Evolutionary conservation across 2,329 filamentous ascomycete genomes (phyloP).

Genomic region (Cladosporium velox): DNA sequence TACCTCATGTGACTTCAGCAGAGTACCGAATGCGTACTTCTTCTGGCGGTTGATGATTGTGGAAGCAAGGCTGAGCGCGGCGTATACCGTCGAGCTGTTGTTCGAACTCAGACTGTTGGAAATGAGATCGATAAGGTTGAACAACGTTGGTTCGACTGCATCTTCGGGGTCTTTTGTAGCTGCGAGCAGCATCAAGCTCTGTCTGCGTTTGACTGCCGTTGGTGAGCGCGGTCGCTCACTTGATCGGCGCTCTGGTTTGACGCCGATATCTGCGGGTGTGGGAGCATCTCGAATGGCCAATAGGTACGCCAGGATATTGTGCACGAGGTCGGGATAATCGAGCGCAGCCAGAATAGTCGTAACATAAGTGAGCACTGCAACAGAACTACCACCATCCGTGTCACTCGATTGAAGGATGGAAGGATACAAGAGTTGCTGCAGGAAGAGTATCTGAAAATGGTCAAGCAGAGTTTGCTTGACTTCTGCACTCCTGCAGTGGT

Average conservation of each 20-base stretch:
- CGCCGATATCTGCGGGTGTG: constrained; percentile 23
- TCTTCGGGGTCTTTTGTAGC: constrained; percentile 76
- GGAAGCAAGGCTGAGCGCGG: constrained; percentile 83
- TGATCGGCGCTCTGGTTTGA: constrained; percentile 10
- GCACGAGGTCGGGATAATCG: constrained; percentile 90
- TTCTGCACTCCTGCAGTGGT: constrained; percentile 89
- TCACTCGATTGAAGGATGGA: constrained; percentile 96
- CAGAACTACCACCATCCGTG: constrained; percentile 92
- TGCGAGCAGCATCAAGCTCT: constrained; percentile 83
- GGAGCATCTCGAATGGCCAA: constrained; percentile 70
- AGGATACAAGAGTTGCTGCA: constrained; percentile 94
- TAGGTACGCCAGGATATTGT: constrained; percentile 89
- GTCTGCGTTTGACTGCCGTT: constrained; percentile 75
- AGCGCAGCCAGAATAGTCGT: constrained; percentile 86
- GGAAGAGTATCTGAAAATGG: constrained; percentile 94
- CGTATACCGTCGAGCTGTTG: constrained; percentile 85
- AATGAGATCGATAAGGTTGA: constrained; percentile 90
- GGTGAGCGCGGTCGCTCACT: constrained; percentile 40
- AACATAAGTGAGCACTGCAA: constrained; percentile 92
- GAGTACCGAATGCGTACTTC: constrained; percentile 75
- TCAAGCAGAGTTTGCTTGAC: constrained; percentile 92
- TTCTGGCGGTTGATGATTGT: constrained; percentile 86
- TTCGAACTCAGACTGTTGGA: constrained; percentile 79
- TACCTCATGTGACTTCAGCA: constrained; percentile 68
- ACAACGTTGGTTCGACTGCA: constrained; percentile 77